Conservation (phyloP, 176 grass and related monocot species). For the Carex scoparia region DNA sequence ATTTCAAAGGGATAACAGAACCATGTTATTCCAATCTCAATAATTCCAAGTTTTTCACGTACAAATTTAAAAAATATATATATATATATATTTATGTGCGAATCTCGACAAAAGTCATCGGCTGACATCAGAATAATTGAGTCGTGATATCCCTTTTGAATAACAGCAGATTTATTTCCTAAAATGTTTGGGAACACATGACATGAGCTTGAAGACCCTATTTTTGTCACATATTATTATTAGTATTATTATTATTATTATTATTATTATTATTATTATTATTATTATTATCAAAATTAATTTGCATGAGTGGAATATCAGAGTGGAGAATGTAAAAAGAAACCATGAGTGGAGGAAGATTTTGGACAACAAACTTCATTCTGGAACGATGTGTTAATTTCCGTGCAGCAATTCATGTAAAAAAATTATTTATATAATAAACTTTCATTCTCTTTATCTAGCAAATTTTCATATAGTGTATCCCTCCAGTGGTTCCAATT, state of each 20-base stretch:
- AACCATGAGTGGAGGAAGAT: background rate
- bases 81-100: no score
- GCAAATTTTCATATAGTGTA: background rate
- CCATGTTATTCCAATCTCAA: no score
- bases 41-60: no score
- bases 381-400: background rate
- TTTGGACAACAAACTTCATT: background rate
- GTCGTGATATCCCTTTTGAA: no score
- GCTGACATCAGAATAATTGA: no score
- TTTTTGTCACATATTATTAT: background rate
- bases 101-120: no score
- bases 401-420: background rate
- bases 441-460: background rate
- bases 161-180: no score
- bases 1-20: no score
- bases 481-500: background rate
- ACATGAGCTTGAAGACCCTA: no score
- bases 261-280: background rate
- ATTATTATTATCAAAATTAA: background rate
- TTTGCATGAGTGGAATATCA: background rate
- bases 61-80: no score
- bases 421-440: background rate
- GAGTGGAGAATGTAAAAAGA: background rate
- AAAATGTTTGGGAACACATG: no score
- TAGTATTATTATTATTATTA: background rate